A percentile compares a stretch with the other conserved stretches of the same genome.
These are phyloP conservation scores for Syzygium aromaticum DNA, from an alignment of 345 rosid genomes.

Conservation along the genomic window DNA sequence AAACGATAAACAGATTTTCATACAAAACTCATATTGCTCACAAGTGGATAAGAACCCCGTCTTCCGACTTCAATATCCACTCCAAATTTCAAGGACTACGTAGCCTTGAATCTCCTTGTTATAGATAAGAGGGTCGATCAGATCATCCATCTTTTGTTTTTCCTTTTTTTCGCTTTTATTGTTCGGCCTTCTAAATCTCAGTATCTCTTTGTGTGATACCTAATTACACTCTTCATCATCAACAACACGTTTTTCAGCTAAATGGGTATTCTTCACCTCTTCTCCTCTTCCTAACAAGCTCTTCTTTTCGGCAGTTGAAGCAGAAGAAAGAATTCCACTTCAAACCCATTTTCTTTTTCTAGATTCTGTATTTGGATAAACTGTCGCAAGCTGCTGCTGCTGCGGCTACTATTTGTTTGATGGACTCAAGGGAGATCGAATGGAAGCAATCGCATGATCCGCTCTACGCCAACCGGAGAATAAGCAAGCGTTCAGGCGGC, in stretches of 20 bases:
- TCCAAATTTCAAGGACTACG: constrained; percentile 15
- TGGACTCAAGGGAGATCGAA: constrained; percentile 71
- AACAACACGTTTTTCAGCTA: background rate
- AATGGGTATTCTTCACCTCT: background rate
- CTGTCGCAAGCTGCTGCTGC: background rate
- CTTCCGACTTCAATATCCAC: constrained; percentile 9
- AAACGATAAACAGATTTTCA: constrained; percentile 1
- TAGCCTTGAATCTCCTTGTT: background rate
- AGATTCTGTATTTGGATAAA: background rate
- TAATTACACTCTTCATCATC: background rate
- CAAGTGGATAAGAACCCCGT: constrained; percentile 44
- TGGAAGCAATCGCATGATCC: constrained; percentile 78
- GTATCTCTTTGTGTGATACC: background rate
- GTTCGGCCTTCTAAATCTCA: background rate
- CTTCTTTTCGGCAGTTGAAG: background rate
- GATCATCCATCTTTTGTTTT: background rate
- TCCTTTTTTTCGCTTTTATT: background rate
- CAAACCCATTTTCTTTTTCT: background rate
- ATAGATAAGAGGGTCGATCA: background rate
- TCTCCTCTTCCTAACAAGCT: background rate
- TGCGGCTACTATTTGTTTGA: constrained; percentile 7
- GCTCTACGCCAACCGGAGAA: constrained; percentile 12
- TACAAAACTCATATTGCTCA: background rate
- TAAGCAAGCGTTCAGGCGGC: constrained; percentile 2
- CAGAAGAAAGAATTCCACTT: background rate